Percentiles rank a stretch among this genome's conserved stretches.
phyloP scores from a whole-genome alignment of 805 yeast genomes.

The Candida sithepensis region DNA sequence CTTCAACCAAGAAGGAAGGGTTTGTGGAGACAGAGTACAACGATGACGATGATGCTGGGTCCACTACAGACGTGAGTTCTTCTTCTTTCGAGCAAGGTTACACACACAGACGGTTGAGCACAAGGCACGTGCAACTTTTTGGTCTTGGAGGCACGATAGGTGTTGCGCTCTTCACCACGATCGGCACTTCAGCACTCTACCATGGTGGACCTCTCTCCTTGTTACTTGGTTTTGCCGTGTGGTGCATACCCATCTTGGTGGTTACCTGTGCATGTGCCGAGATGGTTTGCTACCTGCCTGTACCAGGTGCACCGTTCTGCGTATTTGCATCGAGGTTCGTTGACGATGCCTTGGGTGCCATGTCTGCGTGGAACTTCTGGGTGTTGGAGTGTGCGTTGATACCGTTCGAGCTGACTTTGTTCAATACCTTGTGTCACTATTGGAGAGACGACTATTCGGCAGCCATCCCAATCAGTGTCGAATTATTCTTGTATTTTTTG shows the following conservation, averaged over 20 bases:
- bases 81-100: conserved; percentile 2
- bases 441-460: conserved; percentile 74
- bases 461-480: conserved; percentile 61
- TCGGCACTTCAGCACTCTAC: conserved; percentile 43
- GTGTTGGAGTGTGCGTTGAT: conserved; percentile 44
- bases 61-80: neutral
- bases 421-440: conserved; percentile 64
- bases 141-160: conserved; percentile 41
- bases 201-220: conserved; percentile 40
- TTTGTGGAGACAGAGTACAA: neutral
- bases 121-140: conserved; percentile 39
- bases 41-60: neutral
- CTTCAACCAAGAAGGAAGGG: neutral
- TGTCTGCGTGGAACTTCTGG: conserved; percentile 48
- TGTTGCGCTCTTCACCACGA: conserved; percentile 31
- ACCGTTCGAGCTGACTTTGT: conserved; percentile 46
- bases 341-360: conserved; percentile 41
- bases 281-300: conserved; percentile 42
- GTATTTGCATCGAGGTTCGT: conserved; percentile 44
- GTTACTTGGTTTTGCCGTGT: conserved; percentile 35
- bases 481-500: conserved; percentile 54
- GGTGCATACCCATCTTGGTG: conserved; percentile 41
- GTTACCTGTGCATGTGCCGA: conserved; percentile 43
- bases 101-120: conserved; percentile 29
- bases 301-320: conserved; percentile 41